phyloP scores from a whole-genome alignment of 495 filamentous ascomycete genomes.

The Alectoria sarmentosa region DNA sequence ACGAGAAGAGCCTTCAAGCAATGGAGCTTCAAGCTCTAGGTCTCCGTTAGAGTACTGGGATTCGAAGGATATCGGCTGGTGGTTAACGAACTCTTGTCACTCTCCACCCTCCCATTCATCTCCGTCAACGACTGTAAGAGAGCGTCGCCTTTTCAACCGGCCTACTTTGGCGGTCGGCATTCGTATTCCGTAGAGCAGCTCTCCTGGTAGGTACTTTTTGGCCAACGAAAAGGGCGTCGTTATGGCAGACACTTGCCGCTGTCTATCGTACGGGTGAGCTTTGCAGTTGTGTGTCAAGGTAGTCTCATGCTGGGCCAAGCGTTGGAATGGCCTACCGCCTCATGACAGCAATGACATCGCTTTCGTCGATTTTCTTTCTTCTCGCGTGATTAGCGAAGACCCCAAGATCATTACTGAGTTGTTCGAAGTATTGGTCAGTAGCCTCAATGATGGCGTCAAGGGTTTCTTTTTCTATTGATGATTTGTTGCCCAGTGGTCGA shows the following conservation, averaged over 20 bases:
- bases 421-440: constrained; percentile 84
- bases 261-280: constrained; percentile 48
- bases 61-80: constrained; percentile 33
- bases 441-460: constrained; percentile 68
- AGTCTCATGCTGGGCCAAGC: constrained; percentile 8
- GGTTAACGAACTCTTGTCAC: constrained; percentile 29
- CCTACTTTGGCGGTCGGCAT: constrained; percentile 51
- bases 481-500: constrained; percentile 51
- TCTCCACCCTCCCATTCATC: constrained; percentile 30
- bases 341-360: constrained; percentile 74
- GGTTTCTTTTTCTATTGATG: constrained; percentile 62
- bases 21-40: not conserved
- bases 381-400: constrained; percentile 76
- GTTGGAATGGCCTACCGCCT: constrained; percentile 55
- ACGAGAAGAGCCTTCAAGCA: not conserved
- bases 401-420: constrained; percentile 68
- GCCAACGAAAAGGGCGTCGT: constrained; percentile 77
- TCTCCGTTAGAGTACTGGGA: not conserved
- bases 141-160: constrained; percentile 20
- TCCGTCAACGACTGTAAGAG: constrained; percentile 31
- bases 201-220: constrained; percentile 71
- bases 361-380: constrained; percentile 78
- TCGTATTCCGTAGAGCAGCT: constrained; percentile 73
- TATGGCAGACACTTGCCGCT: constrained; percentile 65
- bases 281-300: not conserved